Evolutionary conservation across 2,329 filamentous ascomycete species (phyloP).

Genomic region (Dothidotthia symphoricarpi): DNA sequence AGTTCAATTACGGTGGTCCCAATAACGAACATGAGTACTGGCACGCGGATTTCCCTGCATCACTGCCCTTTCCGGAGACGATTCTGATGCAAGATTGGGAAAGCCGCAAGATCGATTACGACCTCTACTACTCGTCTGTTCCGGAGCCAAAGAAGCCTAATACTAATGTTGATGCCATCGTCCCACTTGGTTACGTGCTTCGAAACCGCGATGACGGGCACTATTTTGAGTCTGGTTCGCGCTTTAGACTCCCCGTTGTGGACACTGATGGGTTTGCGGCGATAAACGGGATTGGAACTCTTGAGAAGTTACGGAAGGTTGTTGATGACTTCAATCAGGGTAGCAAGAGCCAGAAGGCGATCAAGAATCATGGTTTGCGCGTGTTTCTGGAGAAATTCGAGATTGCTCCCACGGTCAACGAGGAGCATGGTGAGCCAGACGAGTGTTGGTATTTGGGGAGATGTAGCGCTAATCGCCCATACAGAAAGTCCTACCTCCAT

Average conservation of each 20-base stretch:
- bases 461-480: slow-evolving; percentile 1
- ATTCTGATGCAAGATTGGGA: slow-evolving; percentile 31
- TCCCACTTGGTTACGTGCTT: slow-evolving; percentile 16
- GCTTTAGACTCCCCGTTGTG: slow-evolving; percentile 24
- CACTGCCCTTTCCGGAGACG: slow-evolving; percentile 31
- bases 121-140: slow-evolving; percentile 18
- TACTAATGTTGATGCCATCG: slow-evolving; percentile 12
- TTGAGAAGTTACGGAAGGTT: slow-evolving; percentile 1
- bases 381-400: slow-evolving; percentile 19
- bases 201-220: slow-evolving; percentile 8
- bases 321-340: slow-evolving; percentile 14
- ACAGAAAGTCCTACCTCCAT: slow-evolving; percentile 2
- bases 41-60: slow-evolving; percentile 18
- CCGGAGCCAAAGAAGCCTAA: slow-evolving; percentile 9
- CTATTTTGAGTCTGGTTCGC: slow-evolving; percentile 31
- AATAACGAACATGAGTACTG: slow-evolving; percentile 23
- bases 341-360: background rate
- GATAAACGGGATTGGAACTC: slow-evolving; percentile 7
- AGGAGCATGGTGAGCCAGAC: background rate
- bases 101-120: slow-evolving; percentile 28
- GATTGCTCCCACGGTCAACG: slow-evolving; percentile 5
- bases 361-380: slow-evolving; percentile 18
- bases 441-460: background rate
- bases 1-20: slow-evolving; percentile 27
- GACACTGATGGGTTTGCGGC: slow-evolving; percentile 1